Percentiles rank a stretch among this genome's conserved stretches.
phyloP scores from a whole-genome alignment of 139 green algal species.

The Chlorella sorokiniana region DNA sequence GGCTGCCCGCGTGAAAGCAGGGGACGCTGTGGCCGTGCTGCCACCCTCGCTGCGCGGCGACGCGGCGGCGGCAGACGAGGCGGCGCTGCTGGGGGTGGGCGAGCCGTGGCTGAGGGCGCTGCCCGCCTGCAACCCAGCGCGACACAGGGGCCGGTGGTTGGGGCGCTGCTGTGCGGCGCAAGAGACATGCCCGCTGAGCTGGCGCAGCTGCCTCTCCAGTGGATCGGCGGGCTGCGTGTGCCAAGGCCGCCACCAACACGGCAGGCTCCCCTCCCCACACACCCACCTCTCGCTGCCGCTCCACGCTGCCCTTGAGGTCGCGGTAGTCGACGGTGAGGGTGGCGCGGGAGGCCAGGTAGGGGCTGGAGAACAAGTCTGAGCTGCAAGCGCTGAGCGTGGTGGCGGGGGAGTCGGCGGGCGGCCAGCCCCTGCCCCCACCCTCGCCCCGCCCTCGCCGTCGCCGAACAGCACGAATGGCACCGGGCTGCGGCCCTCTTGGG shows the following conservation, averaged over 20 bases:
- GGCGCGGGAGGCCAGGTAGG: conserved; percentile 20
- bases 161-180: too few species aligned
- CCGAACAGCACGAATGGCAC: conserved; percentile 18
- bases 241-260: background rate
- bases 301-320: conserved; percentile 5
- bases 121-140: background rate
- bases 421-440: too few species aligned
- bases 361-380: conserved; percentile 30
- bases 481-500: background rate
- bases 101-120: background rate
- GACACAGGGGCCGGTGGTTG: background rate
- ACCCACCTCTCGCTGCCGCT: conserved; percentile 5
- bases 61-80: background rate
- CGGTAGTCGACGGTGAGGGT: conserved; percentile 41
- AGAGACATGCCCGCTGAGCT: too few species aligned
- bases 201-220: too few species aligned
- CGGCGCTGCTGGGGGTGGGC: background rate
- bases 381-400: conserved; percentile 5
- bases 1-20: background rate
- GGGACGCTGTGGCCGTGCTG: background rate
- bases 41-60: background rate
- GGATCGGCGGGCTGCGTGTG: background rate
- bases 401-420: background rate
- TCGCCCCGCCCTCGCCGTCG: background rate
- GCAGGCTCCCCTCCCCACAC: background rate